Evolutionary conservation across 1,284 basidiomycete species (phyloP).

Genomic region (Waitea zeae): DNA sequence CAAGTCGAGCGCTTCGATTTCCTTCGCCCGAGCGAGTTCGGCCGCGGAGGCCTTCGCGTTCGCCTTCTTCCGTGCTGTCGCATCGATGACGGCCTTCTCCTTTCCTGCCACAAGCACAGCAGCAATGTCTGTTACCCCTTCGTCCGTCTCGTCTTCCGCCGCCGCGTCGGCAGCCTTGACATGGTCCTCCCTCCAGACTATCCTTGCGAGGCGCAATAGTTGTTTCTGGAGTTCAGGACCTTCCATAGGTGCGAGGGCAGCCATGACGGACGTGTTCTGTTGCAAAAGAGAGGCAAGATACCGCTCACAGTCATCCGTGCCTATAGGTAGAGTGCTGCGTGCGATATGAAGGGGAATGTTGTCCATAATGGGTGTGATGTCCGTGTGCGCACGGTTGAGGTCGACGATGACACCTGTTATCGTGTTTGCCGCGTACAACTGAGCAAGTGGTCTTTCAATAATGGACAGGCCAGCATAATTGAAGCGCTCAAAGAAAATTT

Average conservation of each 20-base stretch:
- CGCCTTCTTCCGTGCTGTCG: conserved; percentile 59
- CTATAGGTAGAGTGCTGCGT: conserved; percentile 43
- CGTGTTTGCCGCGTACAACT: conserved; percentile 69
- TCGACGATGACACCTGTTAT: conserved; percentile 76
- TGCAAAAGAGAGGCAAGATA: conserved; percentile 61
- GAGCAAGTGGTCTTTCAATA: conserved; percentile 72
- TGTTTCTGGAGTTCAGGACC: conserved; percentile 25
- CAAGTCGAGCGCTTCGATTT: conserved; percentile 70
- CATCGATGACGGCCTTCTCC: conserved; percentile 69
- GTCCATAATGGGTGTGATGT: conserved; percentile 71
- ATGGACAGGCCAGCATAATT: conserved; percentile 79
- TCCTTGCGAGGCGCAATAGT: conserved; percentile 39
- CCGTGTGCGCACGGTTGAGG: conserved; percentile 61
- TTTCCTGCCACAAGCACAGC: conserved; percentile 67
- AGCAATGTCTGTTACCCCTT: conserved; percentile 74
- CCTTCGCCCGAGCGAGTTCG: conserved; percentile 60
- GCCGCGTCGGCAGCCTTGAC: conserved; percentile 55
- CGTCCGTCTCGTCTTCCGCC: conserved; percentile 54
- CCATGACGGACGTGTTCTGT: conserved; percentile 46
- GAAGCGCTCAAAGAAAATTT: conserved; percentile 91
- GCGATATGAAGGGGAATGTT: conserved; percentile 49
- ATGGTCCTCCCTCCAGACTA: conserved; percentile 41
- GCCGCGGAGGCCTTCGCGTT: conserved; percentile 62
- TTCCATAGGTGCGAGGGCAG: conserved; percentile 33
- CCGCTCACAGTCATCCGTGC: conserved; percentile 56